These are phyloP conservation scores for Miscanthus lutarioriparius DNA, from an alignment of 176 grass and related monocot genomes.

Conservation along the genomic window DNA sequence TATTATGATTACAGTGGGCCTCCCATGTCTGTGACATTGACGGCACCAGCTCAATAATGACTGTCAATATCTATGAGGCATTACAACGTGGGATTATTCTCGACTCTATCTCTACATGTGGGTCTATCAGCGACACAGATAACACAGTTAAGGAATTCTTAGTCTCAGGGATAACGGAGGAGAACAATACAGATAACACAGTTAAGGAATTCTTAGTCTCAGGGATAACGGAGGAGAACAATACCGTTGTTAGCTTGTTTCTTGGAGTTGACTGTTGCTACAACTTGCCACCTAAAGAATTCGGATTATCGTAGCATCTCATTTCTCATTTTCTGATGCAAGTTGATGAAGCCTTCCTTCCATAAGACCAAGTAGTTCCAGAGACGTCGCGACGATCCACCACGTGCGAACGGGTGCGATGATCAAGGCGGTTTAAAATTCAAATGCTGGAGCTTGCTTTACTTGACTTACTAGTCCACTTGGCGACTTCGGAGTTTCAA, in stretches of 20 bases:
- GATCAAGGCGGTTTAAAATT: not conserved
- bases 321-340: not conserved
- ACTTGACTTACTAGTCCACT: too few species aligned
- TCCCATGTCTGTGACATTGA: not conserved
- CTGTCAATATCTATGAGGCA: not conserved
- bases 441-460: not conserved
- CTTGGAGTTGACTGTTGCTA: slow-evolving; percentile 11
- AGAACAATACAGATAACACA: too few species aligned
- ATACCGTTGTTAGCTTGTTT: not conserved
- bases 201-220: not conserved
- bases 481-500: too few species aligned
- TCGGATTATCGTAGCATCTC: not conserved
- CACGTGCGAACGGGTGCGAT: not conserved
- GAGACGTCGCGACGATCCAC: not conserved
- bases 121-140: too few species aligned
- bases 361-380: not conserved
- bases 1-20: not conserved
- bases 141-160: too few species aligned
- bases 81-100: too few species aligned
- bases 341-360: not conserved
- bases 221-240: not conserved
- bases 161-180: too few species aligned
- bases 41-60: not conserved
- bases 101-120: too few species aligned
- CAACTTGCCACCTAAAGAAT: not conserved